phyloP scores from a whole-genome alignment of 257 asterid species.

The Nicotiana undulata region DNA sequence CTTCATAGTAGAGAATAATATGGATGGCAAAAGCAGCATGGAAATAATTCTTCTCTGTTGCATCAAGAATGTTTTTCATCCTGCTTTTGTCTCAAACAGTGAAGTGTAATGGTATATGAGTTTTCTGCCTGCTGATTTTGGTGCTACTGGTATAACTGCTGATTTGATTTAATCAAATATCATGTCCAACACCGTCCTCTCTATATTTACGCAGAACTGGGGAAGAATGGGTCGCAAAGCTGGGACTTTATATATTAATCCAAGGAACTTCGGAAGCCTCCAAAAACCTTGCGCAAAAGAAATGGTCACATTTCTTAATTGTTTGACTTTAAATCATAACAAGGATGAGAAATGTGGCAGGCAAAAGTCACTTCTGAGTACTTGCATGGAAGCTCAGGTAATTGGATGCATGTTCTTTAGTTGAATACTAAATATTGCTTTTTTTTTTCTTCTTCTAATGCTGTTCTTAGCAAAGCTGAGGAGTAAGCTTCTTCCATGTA shows the following conservation, averaged over 20 bases:
- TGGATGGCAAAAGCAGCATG: background rate
- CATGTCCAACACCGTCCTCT: background rate
- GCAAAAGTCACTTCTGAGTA: constrained; percentile 58
- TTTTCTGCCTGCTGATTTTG: background rate
- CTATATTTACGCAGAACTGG: constrained; percentile 1
- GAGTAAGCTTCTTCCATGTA: too few relatives aligned
- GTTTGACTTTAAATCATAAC: constrained; percentile 71
- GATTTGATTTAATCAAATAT: background rate
- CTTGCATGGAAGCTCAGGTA: constrained; percentile 94
- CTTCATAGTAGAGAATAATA: background rate
- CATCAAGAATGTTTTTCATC: background rate
- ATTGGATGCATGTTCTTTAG: background rate
- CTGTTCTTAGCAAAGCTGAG: background rate
- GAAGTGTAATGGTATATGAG: background rate
- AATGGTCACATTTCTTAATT: constrained; percentile 65
- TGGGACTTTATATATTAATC: constrained; percentile 55
- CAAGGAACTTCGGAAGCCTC: constrained; percentile 70
- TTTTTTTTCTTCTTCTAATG: background rate
- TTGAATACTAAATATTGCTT: background rate
- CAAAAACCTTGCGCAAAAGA: constrained; percentile 91
- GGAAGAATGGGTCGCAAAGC: constrained; percentile 80
- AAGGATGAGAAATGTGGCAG: constrained; percentile 56
- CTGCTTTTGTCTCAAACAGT: background rate
- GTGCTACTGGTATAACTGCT: background rate
- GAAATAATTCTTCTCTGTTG: background rate